Conservation (phyloP, 768 basidiomycete species). For the Amanita brunnescens region DNA sequence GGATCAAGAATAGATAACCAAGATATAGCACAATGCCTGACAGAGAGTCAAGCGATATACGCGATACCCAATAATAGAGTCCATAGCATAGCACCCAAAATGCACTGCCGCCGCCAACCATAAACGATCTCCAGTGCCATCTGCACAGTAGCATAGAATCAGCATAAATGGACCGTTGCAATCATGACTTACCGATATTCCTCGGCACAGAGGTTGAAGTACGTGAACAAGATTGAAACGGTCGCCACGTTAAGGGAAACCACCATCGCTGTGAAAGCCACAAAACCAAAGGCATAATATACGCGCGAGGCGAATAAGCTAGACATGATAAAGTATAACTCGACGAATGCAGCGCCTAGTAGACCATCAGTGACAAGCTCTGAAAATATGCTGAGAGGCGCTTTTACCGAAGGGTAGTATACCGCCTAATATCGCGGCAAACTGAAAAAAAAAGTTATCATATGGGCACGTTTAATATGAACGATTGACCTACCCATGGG, state of each 20-base stretch:
- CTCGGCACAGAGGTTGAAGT: conserved; percentile 90
- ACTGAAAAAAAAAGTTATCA: conserved; percentile 25
- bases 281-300: conserved; percentile 95
- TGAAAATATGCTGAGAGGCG: background rate
- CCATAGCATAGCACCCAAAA: conserved; percentile 90
- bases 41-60: conserved; percentile 77
- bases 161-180: background rate
- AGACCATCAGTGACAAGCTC: conserved; percentile 6
- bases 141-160: conserved; percentile 25
- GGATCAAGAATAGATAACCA: conserved; percentile 81
- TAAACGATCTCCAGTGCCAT: conserved; percentile 96
- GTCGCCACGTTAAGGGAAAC: conserved; percentile 86
- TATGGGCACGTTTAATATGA: conserved; percentile 3
- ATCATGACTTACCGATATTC: conserved; percentile 65
- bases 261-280: conserved; percentile 78
- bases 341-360: conserved; percentile 90
- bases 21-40: conserved; percentile 80
- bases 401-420: conserved; percentile 79
- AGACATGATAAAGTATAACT: conserved; percentile 87
- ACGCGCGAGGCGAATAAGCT: conserved; percentile 86
- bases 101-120: conserved; percentile 86
- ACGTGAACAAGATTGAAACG: conserved; percentile 80
- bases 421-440: conserved; percentile 74
- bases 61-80: conserved; percentile 79
- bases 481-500: conserved; percentile 51